Conservation (phyloP, 768 basidiomycete genomes). For the Candolleomyces eurysporus region DNA sequence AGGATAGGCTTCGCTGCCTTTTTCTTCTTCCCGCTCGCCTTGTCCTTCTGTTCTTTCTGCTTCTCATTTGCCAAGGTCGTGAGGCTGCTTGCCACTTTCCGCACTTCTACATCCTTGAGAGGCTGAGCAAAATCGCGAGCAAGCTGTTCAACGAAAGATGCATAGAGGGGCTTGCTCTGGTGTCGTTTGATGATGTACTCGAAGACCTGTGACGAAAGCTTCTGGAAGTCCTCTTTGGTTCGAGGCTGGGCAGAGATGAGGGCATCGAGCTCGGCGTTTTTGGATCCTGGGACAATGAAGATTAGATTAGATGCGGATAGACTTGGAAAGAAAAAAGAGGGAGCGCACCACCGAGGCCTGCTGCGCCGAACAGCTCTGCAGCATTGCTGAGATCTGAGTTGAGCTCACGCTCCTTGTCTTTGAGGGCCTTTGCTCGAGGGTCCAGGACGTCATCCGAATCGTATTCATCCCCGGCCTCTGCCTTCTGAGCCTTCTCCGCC, state of each 20-base stretch:
- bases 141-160: conserved; percentile 81
- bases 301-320: neutral
- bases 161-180: conserved; percentile 78
- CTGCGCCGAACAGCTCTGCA: conserved; percentile 74
- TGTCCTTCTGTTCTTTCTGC: conserved; percentile 86
- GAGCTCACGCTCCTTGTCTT: conserved; percentile 79
- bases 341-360: conserved; percentile 58
- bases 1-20: conserved; percentile 75
- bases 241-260: conserved; percentile 79
- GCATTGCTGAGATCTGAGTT: conserved; percentile 87
- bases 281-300: conserved; percentile 49
- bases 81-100: conserved; percentile 82
- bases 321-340: neutral
- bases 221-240: conserved; percentile 85
- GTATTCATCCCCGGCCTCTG: conserved; percentile 52
- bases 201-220: conserved; percentile 71
- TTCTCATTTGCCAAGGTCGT: conserved; percentile 94
- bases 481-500: conserved; percentile 54
- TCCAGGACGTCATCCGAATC: conserved; percentile 76
- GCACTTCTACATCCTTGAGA: conserved; percentile 86
- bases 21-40: conserved; percentile 80
- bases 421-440: conserved; percentile 72
- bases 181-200: conserved; percentile 76
- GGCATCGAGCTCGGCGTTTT: conserved; percentile 63
- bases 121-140: conserved; percentile 71